Percentiles rank a stretch among this genome's conserved stretches.
phyloP scores from a whole-genome alignment of 2,329 filamentous ascomycete genomes.

The Apiospora rasikravindrae region DNA sequence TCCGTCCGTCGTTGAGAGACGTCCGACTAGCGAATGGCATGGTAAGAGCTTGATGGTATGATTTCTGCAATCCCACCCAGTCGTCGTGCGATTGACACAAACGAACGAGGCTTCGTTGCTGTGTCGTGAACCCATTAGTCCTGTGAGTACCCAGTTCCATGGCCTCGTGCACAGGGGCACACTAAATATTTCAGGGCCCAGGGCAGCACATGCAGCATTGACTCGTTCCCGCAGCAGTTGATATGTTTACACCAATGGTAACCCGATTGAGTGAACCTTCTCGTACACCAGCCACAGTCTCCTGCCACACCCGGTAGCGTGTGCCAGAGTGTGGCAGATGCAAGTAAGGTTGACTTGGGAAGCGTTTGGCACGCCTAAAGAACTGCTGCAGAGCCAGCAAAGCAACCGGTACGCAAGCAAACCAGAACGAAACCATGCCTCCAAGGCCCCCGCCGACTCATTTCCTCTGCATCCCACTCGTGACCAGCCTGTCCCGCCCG shows the following conservation, averaged over 20 bases:
- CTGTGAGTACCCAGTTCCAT: background rate
- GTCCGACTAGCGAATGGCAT: background rate
- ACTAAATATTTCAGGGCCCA: background rate
- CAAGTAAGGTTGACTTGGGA: background rate
- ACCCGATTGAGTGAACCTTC: background rate
- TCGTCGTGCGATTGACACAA: background rate
- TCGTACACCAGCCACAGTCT: background rate
- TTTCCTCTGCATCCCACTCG: slow-evolving; percentile 77
- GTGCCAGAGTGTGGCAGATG: background rate
- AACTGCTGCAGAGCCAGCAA: background rate
- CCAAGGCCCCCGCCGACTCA: slow-evolving; percentile 62
- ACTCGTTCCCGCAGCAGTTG: slow-evolving; percentile 1
- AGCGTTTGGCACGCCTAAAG: background rate
- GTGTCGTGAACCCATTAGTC: background rate
- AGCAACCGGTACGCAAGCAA: background rate
- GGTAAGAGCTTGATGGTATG: background rate
- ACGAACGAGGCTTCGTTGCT: background rate
- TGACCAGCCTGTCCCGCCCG: slow-evolving; percentile 62
- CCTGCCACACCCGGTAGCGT: background rate
- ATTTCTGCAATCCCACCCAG: background rate
- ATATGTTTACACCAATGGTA: background rate
- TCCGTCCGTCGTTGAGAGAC: background rate
- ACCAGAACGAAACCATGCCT: slow-evolving; percentile 38
- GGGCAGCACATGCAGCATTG: background rate
- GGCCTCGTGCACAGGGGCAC: background rate